Conservation (phyloP, 192 early-diverging fungal genomes). For the Linnemannia zychae region DNA sequence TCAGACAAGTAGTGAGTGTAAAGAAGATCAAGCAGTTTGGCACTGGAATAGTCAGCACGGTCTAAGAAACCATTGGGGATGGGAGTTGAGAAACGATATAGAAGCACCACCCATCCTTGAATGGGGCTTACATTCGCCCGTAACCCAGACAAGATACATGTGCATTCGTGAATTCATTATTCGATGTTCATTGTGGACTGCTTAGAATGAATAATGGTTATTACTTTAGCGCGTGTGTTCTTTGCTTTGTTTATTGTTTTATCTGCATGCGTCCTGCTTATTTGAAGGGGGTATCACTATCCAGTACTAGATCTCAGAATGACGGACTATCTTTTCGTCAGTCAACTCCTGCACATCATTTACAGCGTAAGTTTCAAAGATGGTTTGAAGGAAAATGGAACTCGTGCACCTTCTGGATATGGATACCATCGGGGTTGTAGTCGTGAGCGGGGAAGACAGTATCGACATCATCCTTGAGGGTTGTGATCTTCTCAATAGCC, state of each 20-base stretch:
- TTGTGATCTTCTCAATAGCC: conserved; percentile 48
- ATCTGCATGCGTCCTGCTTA: background rate
- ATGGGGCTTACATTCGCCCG: background rate
- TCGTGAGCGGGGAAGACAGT: conserved; percentile 58
- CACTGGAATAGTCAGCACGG: background rate
- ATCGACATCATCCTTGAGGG: conserved; percentile 38
- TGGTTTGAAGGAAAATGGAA: conserved; percentile 20
- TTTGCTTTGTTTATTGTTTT: background rate
- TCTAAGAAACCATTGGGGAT: background rate
- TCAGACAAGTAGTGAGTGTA: background rate
- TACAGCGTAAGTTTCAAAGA: background rate
- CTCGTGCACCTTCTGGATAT: conserved; percentile 51
- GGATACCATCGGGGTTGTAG: conserved; percentile 40
- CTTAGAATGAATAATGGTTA: background rate
- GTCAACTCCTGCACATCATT: no score
- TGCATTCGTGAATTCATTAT: background rate
- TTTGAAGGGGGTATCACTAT: conserved; percentile 3
- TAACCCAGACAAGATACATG: background rate
- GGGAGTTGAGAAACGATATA: background rate
- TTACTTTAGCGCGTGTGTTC: background rate
- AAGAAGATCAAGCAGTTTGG: no score
- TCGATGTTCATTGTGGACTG: no score
- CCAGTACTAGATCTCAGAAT: no score
- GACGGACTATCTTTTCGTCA: background rate
- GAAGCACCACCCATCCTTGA: background rate